Percentiles rank a stretch among this genome's conserved stretches.
These are phyloP conservation scores for Rhizopogon sp. DNA, from an alignment of 768 basidiomycete genomes.

Conservation along the genomic window DNA sequence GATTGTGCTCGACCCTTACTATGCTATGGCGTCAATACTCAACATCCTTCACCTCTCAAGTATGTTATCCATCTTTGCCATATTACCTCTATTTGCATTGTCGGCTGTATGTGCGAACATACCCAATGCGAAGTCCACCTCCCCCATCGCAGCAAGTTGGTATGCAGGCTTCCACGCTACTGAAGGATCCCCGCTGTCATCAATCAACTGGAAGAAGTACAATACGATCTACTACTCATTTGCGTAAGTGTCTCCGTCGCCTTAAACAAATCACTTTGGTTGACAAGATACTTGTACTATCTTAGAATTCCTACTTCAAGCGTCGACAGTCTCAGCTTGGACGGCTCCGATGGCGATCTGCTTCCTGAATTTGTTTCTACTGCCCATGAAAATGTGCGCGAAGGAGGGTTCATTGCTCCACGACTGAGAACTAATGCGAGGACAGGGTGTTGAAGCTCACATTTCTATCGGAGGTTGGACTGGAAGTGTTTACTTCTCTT, in stretches of 20 bases:
- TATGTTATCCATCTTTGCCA: neutral
- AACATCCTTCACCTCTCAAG: neutral
- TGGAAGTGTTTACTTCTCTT: constrained; percentile 60
- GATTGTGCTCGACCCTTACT: too few species aligned
- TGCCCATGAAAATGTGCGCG: constrained; percentile 32
- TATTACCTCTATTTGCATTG: neutral
- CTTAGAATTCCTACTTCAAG: constrained; percentile 30
- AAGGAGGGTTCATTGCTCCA: neutral
- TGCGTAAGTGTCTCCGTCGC: constrained; percentile 34
- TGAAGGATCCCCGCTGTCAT: constrained; percentile 44
- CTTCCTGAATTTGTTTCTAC: constrained; percentile 53
- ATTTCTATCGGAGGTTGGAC: constrained; percentile 70
- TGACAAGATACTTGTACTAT: neutral
- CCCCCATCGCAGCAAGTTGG: constrained; percentile 49
- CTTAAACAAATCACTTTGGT: neutral
- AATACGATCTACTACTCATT: constrained; percentile 68
- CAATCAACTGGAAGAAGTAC: constrained; percentile 68
- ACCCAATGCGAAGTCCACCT: neutral
- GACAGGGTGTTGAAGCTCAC: constrained; percentile 49
- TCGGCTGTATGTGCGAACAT: neutral
- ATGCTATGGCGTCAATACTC: too few species aligned
- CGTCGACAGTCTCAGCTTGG: constrained; percentile 26
- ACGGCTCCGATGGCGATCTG: constrained; percentile 39
- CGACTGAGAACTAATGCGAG: neutral
- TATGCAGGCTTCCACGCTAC: constrained; percentile 63